Percentiles rank a stretch among this genome's conserved stretches.
phyloP scores from a whole-genome alignment of 1,139 yeast genomes.

The Trichomonascaceae sp. region DNA sequence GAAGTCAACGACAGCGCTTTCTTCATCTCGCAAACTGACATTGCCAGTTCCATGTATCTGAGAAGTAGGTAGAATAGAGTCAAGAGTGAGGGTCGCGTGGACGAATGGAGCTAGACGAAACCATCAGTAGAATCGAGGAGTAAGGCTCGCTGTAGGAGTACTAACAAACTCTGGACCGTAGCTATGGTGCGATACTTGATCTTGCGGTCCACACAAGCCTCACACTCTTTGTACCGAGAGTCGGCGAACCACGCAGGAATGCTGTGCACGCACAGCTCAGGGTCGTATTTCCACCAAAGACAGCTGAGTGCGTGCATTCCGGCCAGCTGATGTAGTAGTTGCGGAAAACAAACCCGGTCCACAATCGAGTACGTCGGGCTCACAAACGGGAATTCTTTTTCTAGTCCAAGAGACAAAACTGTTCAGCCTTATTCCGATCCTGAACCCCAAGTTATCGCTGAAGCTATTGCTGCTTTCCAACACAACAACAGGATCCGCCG shows the following conservation, averaged over 20 bases:
- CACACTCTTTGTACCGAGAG: slow-evolving; percentile 21
- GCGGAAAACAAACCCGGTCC: slow-evolving; percentile 22
- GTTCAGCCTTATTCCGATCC: too few relatives aligned
- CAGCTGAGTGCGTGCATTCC: slow-evolving; percentile 26
- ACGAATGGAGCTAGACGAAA: too few relatives aligned
- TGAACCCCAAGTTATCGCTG: too few relatives aligned
- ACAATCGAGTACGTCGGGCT: slow-evolving; percentile 28
- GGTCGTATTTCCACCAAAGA: slow-evolving; percentile 28
- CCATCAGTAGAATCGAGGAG: slow-evolving; percentile 23
- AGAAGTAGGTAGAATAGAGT: too few relatives aligned
- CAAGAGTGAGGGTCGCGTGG: too few relatives aligned
- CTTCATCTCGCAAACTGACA: too few relatives aligned
- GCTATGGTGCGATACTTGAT: slow-evolving; percentile 28
- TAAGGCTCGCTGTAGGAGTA: slow-evolving; percentile 23
- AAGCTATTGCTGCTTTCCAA: too few relatives aligned
- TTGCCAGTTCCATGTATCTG: too few relatives aligned
- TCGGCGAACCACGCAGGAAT: slow-evolving; percentile 22
- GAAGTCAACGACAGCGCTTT: too few relatives aligned
- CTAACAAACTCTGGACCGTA: slow-evolving; percentile 32
- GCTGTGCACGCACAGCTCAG: slow-evolving; percentile 21
- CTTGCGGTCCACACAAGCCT: slow-evolving; percentile 22
- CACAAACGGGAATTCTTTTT: slow-evolving; percentile 23
- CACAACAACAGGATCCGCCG: too few relatives aligned
- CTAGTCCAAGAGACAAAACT: too few relatives aligned
- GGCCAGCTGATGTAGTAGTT: slow-evolving; percentile 22